A percentile compares a stretch with the other conserved stretches of the same genome.
phyloP scores from a whole-genome alignment of 768 basidiomycete species.

The Leucosporidium creatinivorum region DNA sequence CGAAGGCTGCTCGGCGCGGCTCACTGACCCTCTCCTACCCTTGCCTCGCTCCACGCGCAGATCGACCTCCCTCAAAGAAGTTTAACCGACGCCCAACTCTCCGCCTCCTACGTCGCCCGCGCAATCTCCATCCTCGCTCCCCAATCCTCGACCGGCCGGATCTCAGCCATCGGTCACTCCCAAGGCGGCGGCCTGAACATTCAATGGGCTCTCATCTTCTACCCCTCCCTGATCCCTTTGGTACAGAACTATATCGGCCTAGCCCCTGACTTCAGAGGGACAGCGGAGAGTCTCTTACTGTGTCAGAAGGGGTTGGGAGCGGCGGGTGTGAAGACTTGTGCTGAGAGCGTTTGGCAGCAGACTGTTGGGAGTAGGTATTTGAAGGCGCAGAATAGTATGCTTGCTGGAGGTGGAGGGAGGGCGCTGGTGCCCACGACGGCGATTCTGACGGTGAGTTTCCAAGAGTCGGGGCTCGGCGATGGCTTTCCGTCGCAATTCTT shows the following conservation, averaged over 20 bases:
- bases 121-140: conserved; percentile 32
- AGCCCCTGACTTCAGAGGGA: conserved; percentile 38
- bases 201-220: conserved; percentile 24
- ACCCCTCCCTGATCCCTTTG: conserved; percentile 27
- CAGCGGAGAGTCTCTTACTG: conserved; percentile 25
- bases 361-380: conserved; percentile 35
- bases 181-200: conserved; percentile 24
- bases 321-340: not conserved
- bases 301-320: conserved; percentile 11
- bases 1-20: too few relatives aligned
- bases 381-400: conserved; percentile 30
- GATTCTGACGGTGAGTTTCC: conserved; percentile 26
- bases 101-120: conserved; percentile 38
- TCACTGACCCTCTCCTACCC: too few relatives aligned
- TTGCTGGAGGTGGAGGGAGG: conserved; percentile 14
- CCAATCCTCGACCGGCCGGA: conserved; percentile 33
- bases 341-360: conserved; percentile 34
- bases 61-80: conserved; percentile 30
- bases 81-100: conserved; percentile 35
- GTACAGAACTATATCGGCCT: conserved; percentile 34
- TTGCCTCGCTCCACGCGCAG: not conserved
- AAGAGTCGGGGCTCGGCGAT: too few relatives aligned
- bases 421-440: conserved; percentile 38
- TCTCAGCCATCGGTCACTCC: conserved; percentile 37
- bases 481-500: too few relatives aligned